Evolutionary conservation across 2,329 filamentous ascomycete genomes (phyloP).

Genomic region (Fusarium sp.): DNA sequence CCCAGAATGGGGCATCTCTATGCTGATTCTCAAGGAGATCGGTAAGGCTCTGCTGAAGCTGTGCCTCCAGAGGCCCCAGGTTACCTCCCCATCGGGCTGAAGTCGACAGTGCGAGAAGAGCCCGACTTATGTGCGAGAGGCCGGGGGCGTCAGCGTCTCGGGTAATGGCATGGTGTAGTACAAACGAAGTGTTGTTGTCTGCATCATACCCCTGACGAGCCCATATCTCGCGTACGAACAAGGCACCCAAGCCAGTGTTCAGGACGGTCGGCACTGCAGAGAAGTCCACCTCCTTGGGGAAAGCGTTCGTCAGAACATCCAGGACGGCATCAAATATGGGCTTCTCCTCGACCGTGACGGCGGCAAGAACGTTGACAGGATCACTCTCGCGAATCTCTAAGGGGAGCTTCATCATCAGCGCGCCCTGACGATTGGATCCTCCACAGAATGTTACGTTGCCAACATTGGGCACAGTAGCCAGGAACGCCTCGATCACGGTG

Average conservation of each 20-base stretch:
- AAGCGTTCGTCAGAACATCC: slow-evolving; percentile 51
- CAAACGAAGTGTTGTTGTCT: slow-evolving; percentile 70
- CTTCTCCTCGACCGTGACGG: slow-evolving; percentile 39
- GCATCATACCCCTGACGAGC: slow-evolving; percentile 58
- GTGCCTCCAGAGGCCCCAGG: slow-evolving; percentile 59
- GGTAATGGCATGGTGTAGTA: slow-evolving; percentile 77
- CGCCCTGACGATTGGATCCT: slow-evolving; percentile 87
- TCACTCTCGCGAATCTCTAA: slow-evolving; percentile 68
- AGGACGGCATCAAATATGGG: slow-evolving; percentile 51
- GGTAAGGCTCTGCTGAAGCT: slow-evolving; percentile 56
- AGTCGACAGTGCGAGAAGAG: slow-evolving; percentile 75
- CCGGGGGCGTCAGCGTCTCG: slow-evolving; percentile 77
- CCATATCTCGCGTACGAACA: slow-evolving; percentile 66
- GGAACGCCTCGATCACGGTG: slow-evolving; percentile 80
- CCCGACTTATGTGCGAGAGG: slow-evolving; percentile 76
- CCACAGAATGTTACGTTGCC: slow-evolving; percentile 84
- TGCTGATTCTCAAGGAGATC: slow-evolving; percentile 52
- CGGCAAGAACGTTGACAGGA: slow-evolving; percentile 63
- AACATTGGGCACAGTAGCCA: slow-evolving; percentile 75
- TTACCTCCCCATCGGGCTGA: slow-evolving; percentile 80
- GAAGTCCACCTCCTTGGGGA: slow-evolving; percentile 54
- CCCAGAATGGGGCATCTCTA: slow-evolving; percentile 60
- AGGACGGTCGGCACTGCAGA: slow-evolving; percentile 54
- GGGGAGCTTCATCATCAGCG: slow-evolving; percentile 77
- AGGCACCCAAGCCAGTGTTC: slow-evolving; percentile 52